Base-by-base conservation (phyloP, 306 rosid genomes). In the Medicago lupulina region DNA sequence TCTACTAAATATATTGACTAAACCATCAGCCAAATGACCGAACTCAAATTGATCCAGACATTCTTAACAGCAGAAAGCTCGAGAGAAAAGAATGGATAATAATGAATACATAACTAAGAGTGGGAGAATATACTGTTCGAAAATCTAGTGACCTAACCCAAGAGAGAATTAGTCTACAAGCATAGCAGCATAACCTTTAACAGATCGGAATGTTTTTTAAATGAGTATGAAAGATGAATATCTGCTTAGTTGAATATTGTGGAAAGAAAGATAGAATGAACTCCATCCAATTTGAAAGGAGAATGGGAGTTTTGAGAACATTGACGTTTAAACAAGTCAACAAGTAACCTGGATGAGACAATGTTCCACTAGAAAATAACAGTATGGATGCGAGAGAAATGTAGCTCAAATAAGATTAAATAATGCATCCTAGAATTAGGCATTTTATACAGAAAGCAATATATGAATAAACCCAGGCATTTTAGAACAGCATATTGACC, bases 1-100 rank as follows among this genome's bases (percentile, higher is more conserved):
- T 17, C 67, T 64, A 44, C 57, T 40, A 31, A 47, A 36, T 36
- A 41, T 51, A 73, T 68, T 25, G 9, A 67, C 49, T 9, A 58
- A 73, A 64, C 44, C 62, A 73, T 38, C 17, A 13, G 15, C 12
- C 12, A 15, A 57, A 36, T n/a, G 41, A 75, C 55, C 62, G 13
- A 75, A 75, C 67, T 41, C 38, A 75, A 57, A 46, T 61, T 64
- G 46, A 64, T 55, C 39, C 61, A 71, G 60, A 53, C 58, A 71
- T 18, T 69, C 71, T 40, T 19, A 79, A 55, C 39, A 54, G 31
- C 58, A 15, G 53, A 65, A 46, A 53, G 67, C 28, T 51, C 13
- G 15, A 59, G 40, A 4, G 31, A 71, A 38, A 70, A 59, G 70
- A 74, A 69, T 58, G 62, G 76, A 50, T 21, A 47, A 41, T 54